Evolutionary conservation across 169 alveolate species (phyloP), one percentile per base, ranked within the genome.

Genomic region (Plasmodium vinckei): DNA sequence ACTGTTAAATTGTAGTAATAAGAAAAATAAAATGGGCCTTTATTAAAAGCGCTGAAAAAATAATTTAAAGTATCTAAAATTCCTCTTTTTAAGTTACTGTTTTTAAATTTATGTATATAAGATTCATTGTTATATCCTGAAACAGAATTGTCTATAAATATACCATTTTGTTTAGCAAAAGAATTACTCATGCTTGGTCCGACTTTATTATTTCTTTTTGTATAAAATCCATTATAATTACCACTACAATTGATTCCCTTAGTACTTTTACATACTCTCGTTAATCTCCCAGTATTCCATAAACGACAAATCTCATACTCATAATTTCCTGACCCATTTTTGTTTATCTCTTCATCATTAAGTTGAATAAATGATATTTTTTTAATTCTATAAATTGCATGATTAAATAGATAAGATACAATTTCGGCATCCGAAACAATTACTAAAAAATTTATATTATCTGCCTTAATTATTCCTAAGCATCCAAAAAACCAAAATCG

Each of bases 21-120:
- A 17, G 90, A 82, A 61, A 82, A 82, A 71, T 82, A 82, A 49
- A 68, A 82, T 12, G 90, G 90, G 19, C 90, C 90, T 61, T 82
- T 82, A 27, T 82, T 82, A 82, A 82, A 82, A 49, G 90, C 90
- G 25, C 49, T 82, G 54, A 59, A 21, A 82, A 82, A 82, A 47
- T 49, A 68, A 23, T 15, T 63, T 44, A 82, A 21, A 15, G 72
- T 82, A 54, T 82, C 69, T 57, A 82, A 57, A 39, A 61, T 57
- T 39, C 69, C 90, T 23, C 69, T 42, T 49, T 67, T 82, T 49
- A 82, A 39, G 27, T 82, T 82, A 12, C 73, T 23, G 39, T 67
- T 82, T 33, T 82, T 82, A 33, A 82, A 60, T 69, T 82, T 65
- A 61, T 82, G 90, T 42, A 82, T 53, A 71, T 68, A 82, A 33